These are phyloP conservation scores for Rhizophagus sp. DNA, from an alignment of 192 early-diverging fungal genomes.

Conservation along the genomic window DNA sequence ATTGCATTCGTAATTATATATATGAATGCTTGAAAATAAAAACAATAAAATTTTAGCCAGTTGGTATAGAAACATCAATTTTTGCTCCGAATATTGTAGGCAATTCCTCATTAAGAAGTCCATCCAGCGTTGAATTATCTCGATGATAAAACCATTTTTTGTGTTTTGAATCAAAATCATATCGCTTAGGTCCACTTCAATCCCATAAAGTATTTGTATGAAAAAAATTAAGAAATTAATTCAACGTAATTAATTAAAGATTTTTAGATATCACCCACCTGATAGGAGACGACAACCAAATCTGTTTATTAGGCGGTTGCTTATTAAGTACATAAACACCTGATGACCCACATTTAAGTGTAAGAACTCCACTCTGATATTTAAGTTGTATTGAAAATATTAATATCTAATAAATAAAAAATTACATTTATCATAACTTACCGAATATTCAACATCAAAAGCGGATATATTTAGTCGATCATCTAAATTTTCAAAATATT, in stretches of 20 bases:
- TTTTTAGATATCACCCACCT: slow-evolving; percentile 35
- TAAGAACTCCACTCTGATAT: slow-evolving; percentile 79
- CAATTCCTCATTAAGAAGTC: slow-evolving; percentile 51
- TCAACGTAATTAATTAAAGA: not conserved
- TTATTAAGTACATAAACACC: slow-evolving; percentile 98
- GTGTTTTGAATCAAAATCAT: slow-evolving; percentile 64
- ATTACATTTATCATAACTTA: slow-evolving; percentile 40
- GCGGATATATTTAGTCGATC: slow-evolving; percentile 68
- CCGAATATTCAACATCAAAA: slow-evolving; percentile 82
- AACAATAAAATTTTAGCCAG: too few species aligned
- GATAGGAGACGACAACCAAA: slow-evolving; percentile 93
- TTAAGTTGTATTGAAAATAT: not conserved
- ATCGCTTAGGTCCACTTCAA: slow-evolving; percentile 84
- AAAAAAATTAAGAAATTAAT: not conserved
- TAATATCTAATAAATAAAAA: not conserved
- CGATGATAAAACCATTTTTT: slow-evolving; percentile 78
- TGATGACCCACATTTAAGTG: slow-evolving; percentile 68
- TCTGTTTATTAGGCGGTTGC: slow-evolving; percentile 97
- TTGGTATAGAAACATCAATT: not conserved
- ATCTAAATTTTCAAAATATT: slow-evolving; percentile 75
- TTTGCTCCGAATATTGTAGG: not conserved
- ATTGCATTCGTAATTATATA: too few species aligned
- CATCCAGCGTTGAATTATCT: slow-evolving; percentile 68
- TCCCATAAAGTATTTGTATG: not conserved
- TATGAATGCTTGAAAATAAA: too few species aligned